phyloP scores from a whole-genome alignment of 371 early-diverging fungal species.

The Apophysomyces sp. region DNA sequence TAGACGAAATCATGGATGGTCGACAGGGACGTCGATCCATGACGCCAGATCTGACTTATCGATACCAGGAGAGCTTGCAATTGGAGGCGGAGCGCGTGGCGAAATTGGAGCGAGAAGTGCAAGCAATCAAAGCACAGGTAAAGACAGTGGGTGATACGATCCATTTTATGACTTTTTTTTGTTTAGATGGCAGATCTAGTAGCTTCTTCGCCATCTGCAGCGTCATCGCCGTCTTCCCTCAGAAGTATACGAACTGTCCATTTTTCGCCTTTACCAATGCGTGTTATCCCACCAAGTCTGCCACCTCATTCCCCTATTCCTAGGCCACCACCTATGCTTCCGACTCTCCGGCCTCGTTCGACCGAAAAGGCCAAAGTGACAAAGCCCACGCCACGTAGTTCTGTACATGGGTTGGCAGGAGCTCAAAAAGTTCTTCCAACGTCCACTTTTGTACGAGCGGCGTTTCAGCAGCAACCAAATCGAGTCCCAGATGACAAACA shows the following conservation, averaged over 20 bases:
- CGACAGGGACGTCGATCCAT: not conserved
- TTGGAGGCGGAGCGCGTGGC: slow-evolving; percentile 2
- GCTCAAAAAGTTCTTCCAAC: not conserved
- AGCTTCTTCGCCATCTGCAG: not conserved
- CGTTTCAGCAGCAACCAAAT: not conserved
- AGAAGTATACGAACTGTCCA: not conserved
- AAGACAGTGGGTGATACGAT: not conserved
- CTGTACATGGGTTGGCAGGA: not conserved
- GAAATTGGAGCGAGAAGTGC: slow-evolving; percentile 5
- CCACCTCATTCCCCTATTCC: not conserved
- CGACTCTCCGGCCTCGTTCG: not conserved
- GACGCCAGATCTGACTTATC: not conserved
- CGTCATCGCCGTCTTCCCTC: not conserved
- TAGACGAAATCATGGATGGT: not conserved
- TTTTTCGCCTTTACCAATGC: not conserved
- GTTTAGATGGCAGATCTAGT: not conserved
- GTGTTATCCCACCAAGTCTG: not conserved
- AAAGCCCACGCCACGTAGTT: not conserved
- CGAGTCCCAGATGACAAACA: slow-evolving; percentile 9
- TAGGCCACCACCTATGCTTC: not conserved
- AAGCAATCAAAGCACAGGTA: slow-evolving; percentile 10
- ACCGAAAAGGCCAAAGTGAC: not conserved
- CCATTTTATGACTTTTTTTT: not conserved
- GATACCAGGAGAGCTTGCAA: not conserved
- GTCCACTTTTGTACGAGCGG: not conserved